Evolutionary conservation across 2,329 filamentous ascomycete genomes (phyloP).

Genomic region (Colletotrichum karsti): DNA sequence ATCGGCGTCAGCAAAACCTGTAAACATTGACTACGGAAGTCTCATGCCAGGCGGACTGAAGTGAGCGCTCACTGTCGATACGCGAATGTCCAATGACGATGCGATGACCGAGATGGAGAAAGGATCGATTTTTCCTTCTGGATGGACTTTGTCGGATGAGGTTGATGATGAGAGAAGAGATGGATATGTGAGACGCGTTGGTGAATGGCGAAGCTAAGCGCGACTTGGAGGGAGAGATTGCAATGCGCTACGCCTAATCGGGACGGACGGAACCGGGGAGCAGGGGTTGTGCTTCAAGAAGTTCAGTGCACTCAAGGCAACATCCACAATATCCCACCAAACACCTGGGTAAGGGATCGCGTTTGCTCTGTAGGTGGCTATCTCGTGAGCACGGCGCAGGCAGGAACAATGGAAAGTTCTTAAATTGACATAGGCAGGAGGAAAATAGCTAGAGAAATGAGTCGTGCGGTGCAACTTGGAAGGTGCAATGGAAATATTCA

Average conservation of each 20-base stretch:
- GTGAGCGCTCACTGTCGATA: neutral
- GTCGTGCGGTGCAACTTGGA: too few relatives aligned
- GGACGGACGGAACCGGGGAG: neutral
- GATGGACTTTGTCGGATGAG: slow-evolving; percentile 15
- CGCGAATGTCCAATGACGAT: neutral
- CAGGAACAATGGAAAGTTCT: too few relatives aligned
- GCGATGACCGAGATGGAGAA: neutral
- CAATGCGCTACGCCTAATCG: slow-evolving; percentile 18
- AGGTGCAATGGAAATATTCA: too few relatives aligned
- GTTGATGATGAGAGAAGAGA: slow-evolving; percentile 28
- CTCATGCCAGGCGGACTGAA: slow-evolving; percentile 22
- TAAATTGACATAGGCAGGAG: too few relatives aligned
- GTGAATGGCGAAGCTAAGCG: slow-evolving; percentile 28
- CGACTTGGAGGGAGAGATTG: slow-evolving; percentile 29
- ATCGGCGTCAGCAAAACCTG: slow-evolving; percentile 20
- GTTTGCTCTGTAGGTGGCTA: neutral
- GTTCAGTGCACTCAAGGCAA: neutral
- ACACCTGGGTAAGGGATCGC: neutral
- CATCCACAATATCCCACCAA: neutral
- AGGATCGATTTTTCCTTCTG: neutral
- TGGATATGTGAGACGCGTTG: slow-evolving; percentile 30
- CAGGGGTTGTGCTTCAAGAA: slow-evolving; percentile 5
- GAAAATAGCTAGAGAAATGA: too few relatives aligned
- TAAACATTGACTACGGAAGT: slow-evolving; percentile 27
- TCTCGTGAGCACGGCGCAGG: too few relatives aligned